These are phyloP conservation scores for Talaromyces amestolkiae DNA, from an alignment of 2,329 filamentous ascomycete genomes.

Conservation along the genomic window DNA sequence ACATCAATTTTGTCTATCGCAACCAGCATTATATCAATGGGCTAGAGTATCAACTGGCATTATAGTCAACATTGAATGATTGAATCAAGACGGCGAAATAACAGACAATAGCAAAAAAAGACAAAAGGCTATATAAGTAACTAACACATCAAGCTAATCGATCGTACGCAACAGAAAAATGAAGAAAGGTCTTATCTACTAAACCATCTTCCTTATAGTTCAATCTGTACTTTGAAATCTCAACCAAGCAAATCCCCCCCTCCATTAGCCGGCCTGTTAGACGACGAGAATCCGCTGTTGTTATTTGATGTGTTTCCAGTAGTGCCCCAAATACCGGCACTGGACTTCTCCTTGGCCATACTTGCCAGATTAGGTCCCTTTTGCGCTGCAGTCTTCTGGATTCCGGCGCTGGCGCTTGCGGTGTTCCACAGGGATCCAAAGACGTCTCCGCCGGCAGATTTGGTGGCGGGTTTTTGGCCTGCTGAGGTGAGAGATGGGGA, in stretches of 20 bases:
- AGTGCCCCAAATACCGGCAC: conserved; percentile 88
- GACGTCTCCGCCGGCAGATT: conserved; percentile 68
- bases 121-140: background rate
- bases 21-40: background rate
- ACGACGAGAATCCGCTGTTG: background rate
- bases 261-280: conserved; percentile 6
- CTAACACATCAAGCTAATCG: background rate
- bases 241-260: conserved; percentile 4
- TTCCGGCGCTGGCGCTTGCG: conserved; percentile 65
- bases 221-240: background rate
- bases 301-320: background rate
- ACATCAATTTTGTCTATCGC: background rate
- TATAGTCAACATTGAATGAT: background rate
- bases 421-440: conserved; percentile 81
- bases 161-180: background rate
- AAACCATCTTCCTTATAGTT: background rate
- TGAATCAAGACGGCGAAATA: background rate
- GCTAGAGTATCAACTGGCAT: background rate
- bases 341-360: conserved; percentile 96
- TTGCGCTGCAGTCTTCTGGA: conserved; percentile 68
- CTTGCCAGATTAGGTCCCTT: conserved; percentile 81
- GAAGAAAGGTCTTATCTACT: background rate
- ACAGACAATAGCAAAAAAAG: background rate
- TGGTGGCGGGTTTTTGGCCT: conserved; percentile 51
- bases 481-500: conserved; percentile 36